A percentile compares a stretch with the other conserved stretches of the same genome.
These are phyloP conservation scores for Hymenoscyphus repandus DNA, from an alignment of 2,329 filamentous ascomycete genomes.

Conservation along the genomic window DNA sequence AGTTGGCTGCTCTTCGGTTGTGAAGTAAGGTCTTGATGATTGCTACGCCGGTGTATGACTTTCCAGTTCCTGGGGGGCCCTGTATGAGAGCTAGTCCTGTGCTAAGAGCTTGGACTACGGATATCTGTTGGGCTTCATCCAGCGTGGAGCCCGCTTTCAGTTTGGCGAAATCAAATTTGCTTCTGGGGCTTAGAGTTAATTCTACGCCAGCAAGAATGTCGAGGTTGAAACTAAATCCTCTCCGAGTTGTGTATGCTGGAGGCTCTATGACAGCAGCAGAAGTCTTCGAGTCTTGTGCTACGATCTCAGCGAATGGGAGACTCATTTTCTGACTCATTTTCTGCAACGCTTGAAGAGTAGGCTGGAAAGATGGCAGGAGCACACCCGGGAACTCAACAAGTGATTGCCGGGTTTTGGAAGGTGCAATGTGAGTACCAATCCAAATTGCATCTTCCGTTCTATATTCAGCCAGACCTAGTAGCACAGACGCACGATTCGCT, in stretches of 20 bases:
- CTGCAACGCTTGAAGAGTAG: slow-evolving; percentile 52
- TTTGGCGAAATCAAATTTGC: slow-evolving; percentile 28
- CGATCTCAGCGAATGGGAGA: slow-evolving; percentile 45
- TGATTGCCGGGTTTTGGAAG: slow-evolving; percentile 18
- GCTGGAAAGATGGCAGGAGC: slow-evolving; percentile 51
- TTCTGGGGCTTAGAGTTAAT: slow-evolving; percentile 27
- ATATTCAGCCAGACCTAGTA: slow-evolving; percentile 28
- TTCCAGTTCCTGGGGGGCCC: slow-evolving; percentile 67
- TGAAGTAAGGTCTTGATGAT: slow-evolving; percentile 51
- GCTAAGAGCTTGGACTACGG: slow-evolving; percentile 48
- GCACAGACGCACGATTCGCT: slow-evolving; percentile 26
- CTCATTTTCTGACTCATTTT: slow-evolving; percentile 39
- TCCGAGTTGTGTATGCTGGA: slow-evolving; percentile 45
- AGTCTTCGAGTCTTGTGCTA: slow-evolving; percentile 32
- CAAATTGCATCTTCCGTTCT: slow-evolving; percentile 20
- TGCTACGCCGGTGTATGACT: slow-evolving; percentile 54
- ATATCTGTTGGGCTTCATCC: slow-evolving; percentile 46
- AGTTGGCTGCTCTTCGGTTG: slow-evolving; percentile 33
- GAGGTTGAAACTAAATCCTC: slow-evolving; percentile 46
- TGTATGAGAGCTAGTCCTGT: slow-evolving; percentile 57
- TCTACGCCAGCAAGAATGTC: slow-evolving; percentile 18
- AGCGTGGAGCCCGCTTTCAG: slow-evolving; percentile 35
- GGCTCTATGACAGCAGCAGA: slow-evolving; percentile 33
- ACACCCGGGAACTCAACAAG: slow-evolving; percentile 60
- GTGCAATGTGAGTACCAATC: slow-evolving; percentile 15